A percentile compares a stretch with the other conserved stretches of the same genome.
Evolutionary conservation across 805 yeast species (phyloP).

Genomic region (Zygoascus biomembranicola): DNA sequence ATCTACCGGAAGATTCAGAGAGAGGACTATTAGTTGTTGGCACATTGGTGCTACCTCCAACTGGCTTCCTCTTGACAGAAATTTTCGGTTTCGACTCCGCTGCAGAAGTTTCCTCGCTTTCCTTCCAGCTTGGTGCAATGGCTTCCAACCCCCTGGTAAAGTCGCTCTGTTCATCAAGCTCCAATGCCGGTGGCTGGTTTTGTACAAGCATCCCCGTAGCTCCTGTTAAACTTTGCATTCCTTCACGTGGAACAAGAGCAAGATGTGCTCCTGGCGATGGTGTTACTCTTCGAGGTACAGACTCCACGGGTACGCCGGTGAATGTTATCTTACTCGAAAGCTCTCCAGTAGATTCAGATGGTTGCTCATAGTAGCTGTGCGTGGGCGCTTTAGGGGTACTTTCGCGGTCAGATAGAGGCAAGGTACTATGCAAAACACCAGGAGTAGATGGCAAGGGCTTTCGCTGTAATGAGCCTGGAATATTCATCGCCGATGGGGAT

Average conservation of each 20-base stretch:
- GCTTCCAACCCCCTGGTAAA: conserved; percentile 1
- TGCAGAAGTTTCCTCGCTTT: neutral
- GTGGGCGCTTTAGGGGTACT: neutral
- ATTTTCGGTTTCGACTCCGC: conserved; percentile 3
- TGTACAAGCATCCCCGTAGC: neutral
- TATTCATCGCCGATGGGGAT: neutral
- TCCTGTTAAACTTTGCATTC: neutral
- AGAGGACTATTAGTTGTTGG: neutral
- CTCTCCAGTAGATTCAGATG: neutral
- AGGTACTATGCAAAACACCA: neutral
- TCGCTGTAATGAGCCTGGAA: neutral
- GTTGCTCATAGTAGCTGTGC: neutral
- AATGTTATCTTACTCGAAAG: neutral
- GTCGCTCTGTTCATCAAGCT: neutral
- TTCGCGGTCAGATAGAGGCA: neutral
- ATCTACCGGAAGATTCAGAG: neutral
- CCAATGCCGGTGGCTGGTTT: neutral
- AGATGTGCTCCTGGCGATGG: neutral
- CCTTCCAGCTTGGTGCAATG: conserved; percentile 7
- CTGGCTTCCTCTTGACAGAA: conserved; percentile 17
- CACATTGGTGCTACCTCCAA: conserved; percentile 7
- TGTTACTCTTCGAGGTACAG: neutral
- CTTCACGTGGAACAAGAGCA: neutral
- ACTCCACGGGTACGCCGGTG: neutral
- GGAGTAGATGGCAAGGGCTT: neutral